These are phyloP conservation scores for Eimeria necatrix DNA, from an alignment of 169 alveolate genomes.

Conservation along the genomic window DNA sequence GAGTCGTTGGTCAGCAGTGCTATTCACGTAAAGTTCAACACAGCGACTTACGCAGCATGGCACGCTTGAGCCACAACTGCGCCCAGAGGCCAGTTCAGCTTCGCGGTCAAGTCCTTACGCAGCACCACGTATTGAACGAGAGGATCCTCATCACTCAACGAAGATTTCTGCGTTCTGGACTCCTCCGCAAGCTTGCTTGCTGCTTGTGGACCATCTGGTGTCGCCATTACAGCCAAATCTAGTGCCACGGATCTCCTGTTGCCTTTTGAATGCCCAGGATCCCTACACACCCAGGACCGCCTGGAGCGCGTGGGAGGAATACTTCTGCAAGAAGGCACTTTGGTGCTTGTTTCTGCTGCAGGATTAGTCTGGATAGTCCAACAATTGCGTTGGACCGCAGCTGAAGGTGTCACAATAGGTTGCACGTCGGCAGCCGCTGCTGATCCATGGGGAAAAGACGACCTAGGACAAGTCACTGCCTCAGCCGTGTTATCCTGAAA, in stretches of 20 bases:
- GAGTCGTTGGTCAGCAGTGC: too few species aligned
- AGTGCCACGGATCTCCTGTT: too few species aligned
- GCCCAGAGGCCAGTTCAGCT: constrained; percentile 85
- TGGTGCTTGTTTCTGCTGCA: too few species aligned
- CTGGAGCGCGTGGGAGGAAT: too few species aligned
- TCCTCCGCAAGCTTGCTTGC: background rate
- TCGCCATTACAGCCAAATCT: background rate
- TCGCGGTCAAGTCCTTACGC: constrained; percentile 81
- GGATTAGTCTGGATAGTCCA: background rate
- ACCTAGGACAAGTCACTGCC: background rate
- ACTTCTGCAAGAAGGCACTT: too few species aligned
- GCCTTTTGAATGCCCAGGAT: too few species aligned
- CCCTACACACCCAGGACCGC: too few species aligned
- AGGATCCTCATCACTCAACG: constrained; percentile 45
- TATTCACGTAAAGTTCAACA: background rate
- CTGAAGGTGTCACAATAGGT: too few species aligned
- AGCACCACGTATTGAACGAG: constrained; percentile 85
- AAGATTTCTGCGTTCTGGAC: background rate
- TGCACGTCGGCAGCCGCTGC: too few species aligned
- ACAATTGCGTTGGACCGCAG: background rate
- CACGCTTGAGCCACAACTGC: constrained; percentile 88
- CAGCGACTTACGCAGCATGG: constrained; percentile 83
- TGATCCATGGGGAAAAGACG: too few species aligned
- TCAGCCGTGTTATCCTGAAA: background rate
- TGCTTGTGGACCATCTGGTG: background rate